Conservation (phyloP, 768 basidiomycete species). For the Coprinopsis strossmayeri region DNA sequence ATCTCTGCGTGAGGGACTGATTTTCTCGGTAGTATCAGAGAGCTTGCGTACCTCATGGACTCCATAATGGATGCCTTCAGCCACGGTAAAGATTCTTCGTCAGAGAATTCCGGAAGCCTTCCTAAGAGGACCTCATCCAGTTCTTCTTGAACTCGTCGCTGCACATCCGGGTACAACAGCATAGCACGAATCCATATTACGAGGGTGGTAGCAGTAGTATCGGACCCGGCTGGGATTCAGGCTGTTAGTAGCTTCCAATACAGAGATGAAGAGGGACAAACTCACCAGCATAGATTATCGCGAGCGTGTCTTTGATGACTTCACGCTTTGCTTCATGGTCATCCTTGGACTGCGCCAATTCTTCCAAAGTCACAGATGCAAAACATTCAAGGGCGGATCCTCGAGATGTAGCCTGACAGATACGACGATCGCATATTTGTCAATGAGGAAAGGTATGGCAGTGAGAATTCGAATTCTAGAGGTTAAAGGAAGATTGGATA, state of each 20-base stretch:
- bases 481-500: no score
- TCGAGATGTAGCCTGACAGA: background rate
- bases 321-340: slow-evolving; percentile 15
- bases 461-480: no score
- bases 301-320: background rate
- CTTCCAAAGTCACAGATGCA: background rate
- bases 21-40: background rate
- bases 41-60: background rate
- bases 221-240: background rate
- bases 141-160: background rate
- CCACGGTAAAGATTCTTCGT: background rate
- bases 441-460: background rate
- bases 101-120: background rate
- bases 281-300: background rate
- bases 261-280: background rate
- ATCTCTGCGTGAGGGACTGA: background rate
- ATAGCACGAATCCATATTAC: background rate
- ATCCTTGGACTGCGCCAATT: background rate
- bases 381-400: background rate
- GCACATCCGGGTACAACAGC: background rate
- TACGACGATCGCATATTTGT: background rate
- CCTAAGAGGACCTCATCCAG: background rate
- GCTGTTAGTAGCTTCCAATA: background rate
- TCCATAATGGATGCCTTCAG: background rate
- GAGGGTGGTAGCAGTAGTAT: background rate